Evolutionary conservation across 1,284 basidiomycete genomes (phyloP), one percentile per base, ranked within the genome.

Genomic region (Apiotrichum laibachii): DNA sequence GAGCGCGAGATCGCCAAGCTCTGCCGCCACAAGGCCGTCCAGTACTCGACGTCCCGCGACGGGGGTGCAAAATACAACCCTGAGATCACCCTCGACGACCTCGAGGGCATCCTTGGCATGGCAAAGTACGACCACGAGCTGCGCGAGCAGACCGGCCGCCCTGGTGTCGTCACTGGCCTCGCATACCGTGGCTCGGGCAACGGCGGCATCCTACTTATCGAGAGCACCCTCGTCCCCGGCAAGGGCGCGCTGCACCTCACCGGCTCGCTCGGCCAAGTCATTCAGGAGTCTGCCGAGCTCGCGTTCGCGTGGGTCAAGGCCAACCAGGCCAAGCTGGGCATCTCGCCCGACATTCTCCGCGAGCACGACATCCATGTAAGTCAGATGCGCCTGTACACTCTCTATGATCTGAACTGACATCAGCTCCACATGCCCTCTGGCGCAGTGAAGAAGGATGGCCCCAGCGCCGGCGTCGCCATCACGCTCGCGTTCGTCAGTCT

Each of bases 231-330:
- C 18, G 61, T 75, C 4, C 73, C 75, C 26, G 67, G 67, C 22
- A 73, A 73, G 35, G 72, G 72, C 12, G 56, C 53, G 6, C 62
- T 77, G 21, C 66, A 70, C 46, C 63, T 71, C 13, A 98, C 94
- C 0, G 95, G 95, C 53, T 97, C 97, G 80, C 87, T 99, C 5
- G 95, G 95, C 50, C 94, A 98, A 68, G 95, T 98, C 61, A 98
- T 98, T 75, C 85, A 92, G 57, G 95, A 98, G 79, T 92, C 89
- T 59, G 93, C 95, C 0, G 90, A 95, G 75, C 94, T 98, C 63
- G 92, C 89, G 1, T 80, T 98, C 50, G 90, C 88, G 65, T 98
- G 90, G 89, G 88, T 95, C 59, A 93, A 92, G 76, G 82, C 86
- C 15, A 87, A 96, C 68, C 90, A 92, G 2, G 85, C 83, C 69